These are phyloP conservation scores for Fagus sylvatica DNA, from an alignment of 306 rosid species.

Conservation along the genomic window DNA sequence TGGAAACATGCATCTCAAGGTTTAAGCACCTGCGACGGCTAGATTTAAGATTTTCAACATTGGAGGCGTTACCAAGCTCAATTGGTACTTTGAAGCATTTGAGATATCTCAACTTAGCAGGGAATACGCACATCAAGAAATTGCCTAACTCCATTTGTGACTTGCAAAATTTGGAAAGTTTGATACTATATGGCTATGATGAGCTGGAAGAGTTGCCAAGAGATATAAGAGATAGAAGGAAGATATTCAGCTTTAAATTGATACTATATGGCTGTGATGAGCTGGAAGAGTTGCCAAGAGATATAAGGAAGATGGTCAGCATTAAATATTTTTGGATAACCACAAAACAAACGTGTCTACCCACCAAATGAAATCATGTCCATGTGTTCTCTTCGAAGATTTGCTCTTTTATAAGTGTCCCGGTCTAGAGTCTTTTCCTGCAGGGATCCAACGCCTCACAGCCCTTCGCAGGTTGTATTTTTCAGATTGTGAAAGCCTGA, in stretches of 20 bases:
- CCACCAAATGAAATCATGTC: no score
- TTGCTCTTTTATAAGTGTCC: rapidly evolving
- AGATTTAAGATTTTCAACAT: slow-evolving; percentile 5
- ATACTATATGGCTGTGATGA: no score
- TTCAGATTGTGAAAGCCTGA: no score
- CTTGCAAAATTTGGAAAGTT: slow-evolving; percentile 27
- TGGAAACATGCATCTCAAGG: not conserved
- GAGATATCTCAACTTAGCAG: slow-evolving; percentile 11
- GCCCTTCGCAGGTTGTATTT: no score
- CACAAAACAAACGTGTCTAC: slow-evolving; percentile 1
- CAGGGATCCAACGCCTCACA: no score
- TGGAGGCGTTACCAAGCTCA: slow-evolving; percentile 14
- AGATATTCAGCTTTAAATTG: no score
- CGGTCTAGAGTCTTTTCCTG: no score
- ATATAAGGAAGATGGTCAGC: no score
- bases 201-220: slow-evolving; percentile 24
- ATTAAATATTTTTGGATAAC: slow-evolving; percentile 26
- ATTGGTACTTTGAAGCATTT: slow-evolving; percentile 10
- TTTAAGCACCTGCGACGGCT: slow-evolving; percentile 16
- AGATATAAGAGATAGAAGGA: slow-evolving; percentile 22
- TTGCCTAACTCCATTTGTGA: slow-evolving; percentile 32
- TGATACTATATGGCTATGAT: not conserved
- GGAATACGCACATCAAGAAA: not conserved
- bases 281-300: no score
- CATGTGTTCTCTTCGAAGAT: no score